These are phyloP conservation scores for Saccharata proteae DNA, from an alignment of 2,329 filamentous ascomycete species.

Conservation along the genomic window DNA sequence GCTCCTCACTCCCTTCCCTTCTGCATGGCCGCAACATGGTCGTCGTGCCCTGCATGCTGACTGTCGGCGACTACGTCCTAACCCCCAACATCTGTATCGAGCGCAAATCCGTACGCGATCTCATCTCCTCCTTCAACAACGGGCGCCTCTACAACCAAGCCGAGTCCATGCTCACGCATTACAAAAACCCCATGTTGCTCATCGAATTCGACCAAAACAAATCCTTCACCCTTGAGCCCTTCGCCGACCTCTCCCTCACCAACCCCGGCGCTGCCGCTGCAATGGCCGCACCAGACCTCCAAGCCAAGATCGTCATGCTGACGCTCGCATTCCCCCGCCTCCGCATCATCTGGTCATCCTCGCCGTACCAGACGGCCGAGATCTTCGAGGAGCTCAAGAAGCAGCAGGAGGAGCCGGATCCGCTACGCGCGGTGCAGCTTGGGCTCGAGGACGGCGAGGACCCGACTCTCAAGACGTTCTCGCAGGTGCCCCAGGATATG, in stretches of 20 bases:
- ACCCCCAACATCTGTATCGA: conserved; percentile 87
- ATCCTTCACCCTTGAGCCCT: conserved; percentile 73
- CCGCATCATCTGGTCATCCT: conserved; percentile 86
- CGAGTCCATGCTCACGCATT: conserved; percentile 89
- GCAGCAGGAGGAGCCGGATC: conserved; percentile 80
- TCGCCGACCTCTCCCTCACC: conserved; percentile 42
- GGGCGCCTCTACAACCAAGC: conserved; percentile 85
- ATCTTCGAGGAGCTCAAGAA: conserved; percentile 93
- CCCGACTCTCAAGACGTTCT: conserved; percentile 55
- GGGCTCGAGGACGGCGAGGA: conserved; percentile 55
- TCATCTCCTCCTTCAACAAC: conserved; percentile 85
- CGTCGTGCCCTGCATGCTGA: conserved; percentile 88
- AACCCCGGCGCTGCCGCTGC: conserved; percentile 49
- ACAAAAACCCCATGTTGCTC: conserved; percentile 77
- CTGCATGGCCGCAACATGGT: conserved; percentile 81
- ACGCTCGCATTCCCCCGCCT: conserved; percentile 84
- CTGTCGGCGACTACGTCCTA: conserved; percentile 90
- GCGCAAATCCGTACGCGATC: conserved; percentile 81
- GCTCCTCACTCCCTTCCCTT: conserved; percentile 81
- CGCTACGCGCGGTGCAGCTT: conserved; percentile 69
- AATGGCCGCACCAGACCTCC: conserved; percentile 56
- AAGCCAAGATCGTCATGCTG: conserved; percentile 82
- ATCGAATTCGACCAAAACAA: conserved; percentile 98
- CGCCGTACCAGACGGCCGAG: conserved; percentile 90
- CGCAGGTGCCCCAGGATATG: conserved; percentile 83